Conservation (phyloP, 108 stramenopile species). For the Cyclotella atomus region DNA sequence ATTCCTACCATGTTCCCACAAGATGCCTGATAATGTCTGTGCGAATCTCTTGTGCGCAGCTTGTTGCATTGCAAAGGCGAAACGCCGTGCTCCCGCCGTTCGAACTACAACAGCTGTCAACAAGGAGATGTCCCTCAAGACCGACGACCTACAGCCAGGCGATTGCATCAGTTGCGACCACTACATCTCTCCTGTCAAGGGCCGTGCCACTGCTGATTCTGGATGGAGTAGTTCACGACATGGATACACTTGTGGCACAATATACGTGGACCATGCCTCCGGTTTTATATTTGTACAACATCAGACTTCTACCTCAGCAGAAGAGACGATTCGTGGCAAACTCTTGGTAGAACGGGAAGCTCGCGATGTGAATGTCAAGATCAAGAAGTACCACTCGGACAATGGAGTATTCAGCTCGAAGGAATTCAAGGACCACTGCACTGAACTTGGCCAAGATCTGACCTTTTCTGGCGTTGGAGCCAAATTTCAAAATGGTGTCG, state of each 20-base stretch:
- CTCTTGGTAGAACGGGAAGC: conserved; percentile 28
- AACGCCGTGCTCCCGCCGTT: not conserved
- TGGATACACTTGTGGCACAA: conserved; percentile 29
- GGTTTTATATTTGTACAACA: conserved; percentile 58
- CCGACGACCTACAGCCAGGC: conserved; percentile 30
- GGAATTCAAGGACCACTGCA: conserved; percentile 12
- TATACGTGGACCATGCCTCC: conserved; percentile 1
- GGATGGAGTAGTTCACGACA: conserved; percentile 28
- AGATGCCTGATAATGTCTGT: not conserved
- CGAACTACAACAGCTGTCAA: too few relatives aligned
- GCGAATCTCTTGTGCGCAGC: not conserved
- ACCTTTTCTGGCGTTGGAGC: conserved; percentile 24
- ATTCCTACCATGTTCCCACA: not conserved
- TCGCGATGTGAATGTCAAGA: conserved; percentile 11
- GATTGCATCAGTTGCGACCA: conserved; percentile 45
- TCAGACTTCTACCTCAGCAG: conserved; percentile 35
- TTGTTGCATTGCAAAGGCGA: conserved; percentile 2
- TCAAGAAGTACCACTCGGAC: conserved; percentile 45
- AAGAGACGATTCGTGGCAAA: conserved; percentile 51
- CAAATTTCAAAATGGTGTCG: conserved; percentile 23
- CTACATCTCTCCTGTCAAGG: conserved; percentile 33
- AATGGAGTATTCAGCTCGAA: conserved; percentile 37
- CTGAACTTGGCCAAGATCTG: conserved; percentile 18
- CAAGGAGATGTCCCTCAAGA: not conserved
- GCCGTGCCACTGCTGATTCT: conserved; percentile 31